Evolutionary conservation across 1,284 basidiomycete species (phyloP).

Genomic region (Peniophora sp.): DNA sequence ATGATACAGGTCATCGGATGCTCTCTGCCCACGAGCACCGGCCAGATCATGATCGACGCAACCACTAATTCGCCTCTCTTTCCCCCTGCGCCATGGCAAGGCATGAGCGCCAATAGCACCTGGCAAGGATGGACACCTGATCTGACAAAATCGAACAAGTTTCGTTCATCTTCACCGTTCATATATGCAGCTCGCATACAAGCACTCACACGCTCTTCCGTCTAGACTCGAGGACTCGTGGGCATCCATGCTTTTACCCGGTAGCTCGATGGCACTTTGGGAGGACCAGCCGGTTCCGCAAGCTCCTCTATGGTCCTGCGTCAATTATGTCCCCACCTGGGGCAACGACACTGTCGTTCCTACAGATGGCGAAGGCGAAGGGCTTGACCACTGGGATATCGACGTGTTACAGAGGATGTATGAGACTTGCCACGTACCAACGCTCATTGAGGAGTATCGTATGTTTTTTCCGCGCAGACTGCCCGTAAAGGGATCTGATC

Average conservation of each 20-base stretch:
- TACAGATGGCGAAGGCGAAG: not conserved
- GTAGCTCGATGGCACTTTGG: not conserved
- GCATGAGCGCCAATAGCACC: not conserved
- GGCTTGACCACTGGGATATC: not conserved
- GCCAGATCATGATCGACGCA: not conserved
- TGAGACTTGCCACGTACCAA: not conserved
- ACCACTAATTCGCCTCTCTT: not conserved
- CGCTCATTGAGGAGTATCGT: constrained; percentile 1
- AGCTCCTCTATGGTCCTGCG: not conserved
- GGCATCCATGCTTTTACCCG: not conserved
- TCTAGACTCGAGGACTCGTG: not conserved
- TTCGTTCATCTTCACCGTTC: not conserved
- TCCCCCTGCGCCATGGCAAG: not conserved
- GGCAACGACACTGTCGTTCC: not conserved
- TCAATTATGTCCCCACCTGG: not conserved
- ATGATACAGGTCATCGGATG: not conserved
- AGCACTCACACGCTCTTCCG: not conserved
- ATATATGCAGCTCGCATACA: not conserved
- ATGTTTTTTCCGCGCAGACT: not conserved
- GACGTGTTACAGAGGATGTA: not conserved
- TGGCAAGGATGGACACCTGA: not conserved
- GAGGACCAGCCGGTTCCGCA: not conserved
- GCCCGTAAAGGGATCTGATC: not conserved
- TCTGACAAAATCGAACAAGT: not conserved
- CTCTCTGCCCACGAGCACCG: not conserved